phyloP scores from a whole-genome alignment of 805 yeast species.

The Cyberlindnera mississippiensis region DNA sequence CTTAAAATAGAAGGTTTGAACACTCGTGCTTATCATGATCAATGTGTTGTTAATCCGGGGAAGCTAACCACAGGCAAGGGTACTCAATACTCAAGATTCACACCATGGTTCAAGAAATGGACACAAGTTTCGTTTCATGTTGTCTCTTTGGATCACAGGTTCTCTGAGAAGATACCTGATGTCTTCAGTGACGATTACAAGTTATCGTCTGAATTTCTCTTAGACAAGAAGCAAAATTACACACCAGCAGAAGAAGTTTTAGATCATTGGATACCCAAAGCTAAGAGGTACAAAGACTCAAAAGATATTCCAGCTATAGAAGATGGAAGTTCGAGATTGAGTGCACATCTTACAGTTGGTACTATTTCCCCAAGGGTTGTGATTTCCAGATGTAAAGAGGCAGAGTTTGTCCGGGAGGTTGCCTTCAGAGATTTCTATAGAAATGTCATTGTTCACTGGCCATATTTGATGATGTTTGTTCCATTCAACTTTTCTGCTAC shows the following conservation, averaged over 20 bases:
- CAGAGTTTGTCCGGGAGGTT: slow-evolving; percentile 48
- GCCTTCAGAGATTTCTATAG: slow-evolving; percentile 59
- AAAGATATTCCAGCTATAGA: slow-evolving; percentile 21
- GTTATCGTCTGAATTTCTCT: slow-evolving; percentile 20
- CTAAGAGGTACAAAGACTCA: slow-evolving; percentile 11
- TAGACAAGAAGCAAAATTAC: slow-evolving; percentile 13
- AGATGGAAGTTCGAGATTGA: slow-evolving; percentile 37
- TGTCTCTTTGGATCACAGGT: slow-evolving; percentile 1
- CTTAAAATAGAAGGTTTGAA: slow-evolving; percentile 14
- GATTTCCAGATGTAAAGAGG: slow-evolving; percentile 31
- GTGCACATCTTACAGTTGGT: slow-evolving; percentile 45
- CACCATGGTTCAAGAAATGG: slow-evolving; percentile 49
- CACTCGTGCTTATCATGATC: slow-evolving; percentile 34
- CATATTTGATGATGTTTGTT: slow-evolving; percentile 45
- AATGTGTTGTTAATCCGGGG: slow-evolving; percentile 41
- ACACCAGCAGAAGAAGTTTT: slow-evolving; percentile 23
- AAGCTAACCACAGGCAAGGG: slow-evolving; percentile 38
- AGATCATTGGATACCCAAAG: slow-evolving; percentile 13
- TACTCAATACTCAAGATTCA: slow-evolving; percentile 41
- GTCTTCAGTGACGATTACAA: slow-evolving; percentile 17
- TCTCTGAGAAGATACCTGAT: slow-evolving; percentile 4
- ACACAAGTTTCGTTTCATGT: slow-evolving; percentile 13
- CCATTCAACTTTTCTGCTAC: slow-evolving; percentile 44
- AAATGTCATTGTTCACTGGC: slow-evolving; percentile 46
- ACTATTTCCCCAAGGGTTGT: slow-evolving; percentile 40